These are phyloP conservation scores for Cunninghamia lanceolata DNA, from an alignment of 75 land plant species.

Conservation along the genomic window DNA sequence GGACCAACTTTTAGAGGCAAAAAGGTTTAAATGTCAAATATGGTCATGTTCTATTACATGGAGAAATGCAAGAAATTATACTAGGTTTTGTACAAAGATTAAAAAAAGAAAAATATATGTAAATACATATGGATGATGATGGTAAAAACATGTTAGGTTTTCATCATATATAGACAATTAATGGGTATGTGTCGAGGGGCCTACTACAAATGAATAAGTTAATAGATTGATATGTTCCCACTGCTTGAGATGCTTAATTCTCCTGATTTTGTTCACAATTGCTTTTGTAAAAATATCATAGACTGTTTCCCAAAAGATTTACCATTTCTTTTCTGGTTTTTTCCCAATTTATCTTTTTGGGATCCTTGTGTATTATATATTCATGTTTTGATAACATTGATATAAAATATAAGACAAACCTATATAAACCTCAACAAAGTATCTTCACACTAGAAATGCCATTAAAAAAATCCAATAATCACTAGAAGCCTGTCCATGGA, in stretches of 20 bases:
- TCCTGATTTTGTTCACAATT: background rate
- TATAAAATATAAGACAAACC: background rate
- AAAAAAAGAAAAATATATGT: no score
- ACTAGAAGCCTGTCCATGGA: background rate
- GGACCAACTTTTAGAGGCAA: background rate
- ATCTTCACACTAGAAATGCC: background rate
- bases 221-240: background rate
- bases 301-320: background rate
- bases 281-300: background rate
- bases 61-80: background rate
- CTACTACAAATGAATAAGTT: background rate
- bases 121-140: background rate
- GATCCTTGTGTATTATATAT: background rate
- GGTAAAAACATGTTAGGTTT: background rate
- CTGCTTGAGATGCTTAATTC: background rate
- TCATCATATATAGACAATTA: background rate
- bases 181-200: background rate
- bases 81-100: background rate
- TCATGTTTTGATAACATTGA: background rate
- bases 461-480: background rate
- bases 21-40: background rate
- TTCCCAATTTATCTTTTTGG: background rate
- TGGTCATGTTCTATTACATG: background rate
- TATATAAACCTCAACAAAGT: background rate
- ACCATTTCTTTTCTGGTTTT: background rate